Evolutionary conservation across 768 basidiomycete species (phyloP), one percentile per base, ranked within the genome.

Genomic region (Lactarius tabidus): DNA sequence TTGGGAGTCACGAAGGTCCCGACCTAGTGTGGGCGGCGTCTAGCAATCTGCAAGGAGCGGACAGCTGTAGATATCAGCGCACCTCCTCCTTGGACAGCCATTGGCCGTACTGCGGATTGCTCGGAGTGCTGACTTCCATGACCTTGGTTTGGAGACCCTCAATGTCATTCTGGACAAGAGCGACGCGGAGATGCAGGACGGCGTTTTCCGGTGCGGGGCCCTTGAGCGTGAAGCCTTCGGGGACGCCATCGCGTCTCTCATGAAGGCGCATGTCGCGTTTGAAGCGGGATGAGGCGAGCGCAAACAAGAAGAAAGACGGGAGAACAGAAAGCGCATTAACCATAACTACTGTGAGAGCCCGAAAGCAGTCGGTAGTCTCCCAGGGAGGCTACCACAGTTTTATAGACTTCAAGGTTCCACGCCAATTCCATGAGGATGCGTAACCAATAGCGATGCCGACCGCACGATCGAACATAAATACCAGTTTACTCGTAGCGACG

Each of bases 61-160:
- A 20, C 7, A 35, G 57, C 20, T 3, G 9, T 26, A 8, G 12
- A 1, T 53, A 31, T 53, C 28, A 15, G n/a, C 60, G 17, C 36
- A 72, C 72, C 65, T 72, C 70, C 33, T 68, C 71, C 70, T 70
- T 71, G 62, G 60, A 64, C n/a, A 72, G 38, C 45, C 68, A 70
- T 59, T 68, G 66, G 6, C 72, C 71, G 58, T 68, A 70, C 29
- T 48, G 59, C 56, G 61, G 41, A 60, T 64, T 72, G 26, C 57
- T 57, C 12, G 72, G 72, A 9, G 71, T 69, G 48, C 67, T 69
- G 65, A 71, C 63, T 5, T 63, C 68, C 56, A 70, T 62, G 38
- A 72, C 66, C 58, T 57, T 65, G 23, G 61, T 63, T 61, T 72
- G 63, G 29, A 70, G 66, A 1, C 71, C 71, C 29, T 59, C 28